These are phyloP conservation scores for Kwoniella europaea DNA, from an alignment of 768 basidiomycete species.

Conservation along the genomic window DNA sequence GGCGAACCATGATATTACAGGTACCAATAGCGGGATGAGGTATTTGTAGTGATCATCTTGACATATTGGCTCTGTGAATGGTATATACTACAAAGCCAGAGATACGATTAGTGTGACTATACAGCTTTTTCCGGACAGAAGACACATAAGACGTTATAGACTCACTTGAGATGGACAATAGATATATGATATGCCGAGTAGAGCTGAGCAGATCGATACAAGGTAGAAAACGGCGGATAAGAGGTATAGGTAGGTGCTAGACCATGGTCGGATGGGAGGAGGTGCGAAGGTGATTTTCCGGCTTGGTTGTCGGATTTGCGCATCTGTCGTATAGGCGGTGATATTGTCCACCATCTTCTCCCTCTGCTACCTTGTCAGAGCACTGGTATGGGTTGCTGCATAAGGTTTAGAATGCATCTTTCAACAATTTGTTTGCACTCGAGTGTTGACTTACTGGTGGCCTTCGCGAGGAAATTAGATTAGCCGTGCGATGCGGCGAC, in stretches of 20 bases:
- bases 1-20: constrained; percentile 82
- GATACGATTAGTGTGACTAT: no score
- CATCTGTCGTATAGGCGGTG: not conserved
- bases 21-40: constrained; percentile 75
- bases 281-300: constrained; percentile 18
- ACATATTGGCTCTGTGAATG: constrained; percentile 24
- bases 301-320: not conserved
- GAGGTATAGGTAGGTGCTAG: constrained; percentile 19
- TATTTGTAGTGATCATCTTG: constrained; percentile 90
- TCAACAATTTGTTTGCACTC: no score
- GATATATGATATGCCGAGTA: constrained; percentile 26
- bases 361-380: no score
- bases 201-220: constrained; percentile 8
- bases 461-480: no score
- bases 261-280: constrained; percentile 9
- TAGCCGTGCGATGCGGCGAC: not conserved
- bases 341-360: no score
- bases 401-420: no score
- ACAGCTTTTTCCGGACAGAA: no score
- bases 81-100: not conserved
- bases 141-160: not conserved
- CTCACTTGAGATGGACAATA: constrained; percentile 23
- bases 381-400: no score
- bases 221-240: constrained; percentile 7
- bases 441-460: no score